Evolutionary conservation across 495 filamentous ascomycete genomes (phyloP), one percentile per base, ranked within the genome.

Genomic region (Astrothelium macrocarpum): DNA sequence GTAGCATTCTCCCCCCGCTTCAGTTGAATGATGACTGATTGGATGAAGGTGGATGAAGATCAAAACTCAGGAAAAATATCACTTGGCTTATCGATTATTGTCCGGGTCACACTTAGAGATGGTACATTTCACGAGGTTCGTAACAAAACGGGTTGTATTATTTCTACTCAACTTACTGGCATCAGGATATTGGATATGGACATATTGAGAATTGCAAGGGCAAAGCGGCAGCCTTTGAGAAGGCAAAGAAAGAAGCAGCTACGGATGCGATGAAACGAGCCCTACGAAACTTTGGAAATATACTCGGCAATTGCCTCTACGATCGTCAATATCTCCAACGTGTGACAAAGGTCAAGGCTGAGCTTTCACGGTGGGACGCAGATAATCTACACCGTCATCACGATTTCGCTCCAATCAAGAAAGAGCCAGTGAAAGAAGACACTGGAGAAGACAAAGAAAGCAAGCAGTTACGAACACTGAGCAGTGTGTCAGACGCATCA

Each of bases 241-340:
- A 97, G 73, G 90, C 93, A 1, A 97, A 97, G 77, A 98, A 98
- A 72, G 91, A 97, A 76, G 95, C 89, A 4, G 95, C 91, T 23
- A 97, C 94, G 25, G 94, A 98, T 79, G 92, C 83, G 0, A 75
- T 97, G 66, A 98, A 98, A 75, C 82, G 94, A 62, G 83, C 95
- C 11, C 73, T 98, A 66, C 83, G 92, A 29, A 96, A 86, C 64
- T 98, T 98, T 75, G 94, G 94, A 49, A 98, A 98, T 70, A 86
- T 97, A 16, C 80, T 98, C 63, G 94, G 94, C 20, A 97, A 97
- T 73, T 98, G 94, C 76, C 84, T 98, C 62, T 96, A 97, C 78
- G 94, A 98, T 73, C 97, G 96, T 71, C 84, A 93, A 53, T 98
- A 95, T 73, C 76, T 97, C 63, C 75, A 82, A 39, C 90, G 90